phyloP scores from a whole-genome alignment of 257 asterid genomes.

The Gentiana dahurica region DNA sequence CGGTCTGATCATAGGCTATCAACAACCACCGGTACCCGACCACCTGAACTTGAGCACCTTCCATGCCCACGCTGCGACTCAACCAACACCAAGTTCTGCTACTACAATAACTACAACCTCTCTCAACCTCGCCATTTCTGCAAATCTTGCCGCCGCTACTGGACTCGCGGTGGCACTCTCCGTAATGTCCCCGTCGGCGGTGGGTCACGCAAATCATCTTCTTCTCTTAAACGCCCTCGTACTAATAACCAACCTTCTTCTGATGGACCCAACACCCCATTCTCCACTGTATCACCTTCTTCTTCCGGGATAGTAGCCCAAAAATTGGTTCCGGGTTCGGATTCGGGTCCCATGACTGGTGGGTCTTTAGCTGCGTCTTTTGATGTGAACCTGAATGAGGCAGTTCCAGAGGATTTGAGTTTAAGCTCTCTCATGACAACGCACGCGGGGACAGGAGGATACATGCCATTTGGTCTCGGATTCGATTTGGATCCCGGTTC shows the following conservation, averaged over 20 bases:
- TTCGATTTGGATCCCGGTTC: slow-evolving; percentile 22
- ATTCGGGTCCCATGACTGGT: slow-evolving; percentile 11
- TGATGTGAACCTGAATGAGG: slow-evolving; percentile 31
- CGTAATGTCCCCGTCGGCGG: slow-evolving; percentile 56
- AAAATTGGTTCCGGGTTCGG: slow-evolving; percentile 5
- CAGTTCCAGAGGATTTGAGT: slow-evolving; percentile 23
- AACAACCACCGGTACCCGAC: slow-evolving; percentile 9
- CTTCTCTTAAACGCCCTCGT: slow-evolving; percentile 36
- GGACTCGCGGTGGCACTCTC: slow-evolving; percentile 54
- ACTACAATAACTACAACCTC: slow-evolving; percentile 58
- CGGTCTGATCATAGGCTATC: slow-evolving; percentile 14
- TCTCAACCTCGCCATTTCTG: slow-evolving; percentile 60
- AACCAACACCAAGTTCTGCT: slow-evolving; percentile 45
- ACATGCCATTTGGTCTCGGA: slow-evolving; percentile 17
- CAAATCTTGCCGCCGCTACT: slow-evolving; percentile 50
- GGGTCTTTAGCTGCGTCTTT: slow-evolving; percentile 14
- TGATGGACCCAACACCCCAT: neutral
- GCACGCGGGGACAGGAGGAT: slow-evolving; percentile 17
- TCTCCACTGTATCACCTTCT: neutral
- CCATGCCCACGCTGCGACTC: slow-evolving; percentile 59
- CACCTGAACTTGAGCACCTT: slow-evolving; percentile 26
- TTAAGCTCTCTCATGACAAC: slow-evolving; percentile 19
- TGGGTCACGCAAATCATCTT: slow-evolving; percentile 32
- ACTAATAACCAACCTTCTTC: neutral
- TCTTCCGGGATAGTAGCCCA: slow-evolving; percentile 8